Evolutionary conservation across 257 asterid species (phyloP), one percentile per base, ranked within the genome.

Genomic region (Solanum clarkiae): DNA sequence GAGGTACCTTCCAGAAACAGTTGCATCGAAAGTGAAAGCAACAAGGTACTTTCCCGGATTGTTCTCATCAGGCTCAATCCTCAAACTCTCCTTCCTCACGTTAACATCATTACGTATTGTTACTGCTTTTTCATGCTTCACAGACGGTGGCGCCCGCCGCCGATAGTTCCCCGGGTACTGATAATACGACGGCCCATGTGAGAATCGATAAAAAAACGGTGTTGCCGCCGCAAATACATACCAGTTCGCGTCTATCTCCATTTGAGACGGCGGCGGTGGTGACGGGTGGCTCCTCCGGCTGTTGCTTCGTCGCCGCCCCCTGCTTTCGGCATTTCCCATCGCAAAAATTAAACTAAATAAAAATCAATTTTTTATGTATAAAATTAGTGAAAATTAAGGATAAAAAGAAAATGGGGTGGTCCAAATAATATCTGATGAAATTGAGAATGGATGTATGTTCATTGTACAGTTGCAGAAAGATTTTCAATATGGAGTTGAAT

Each of bases 151-250:
- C 83, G 95, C 90, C 93, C 92, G 93, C 3, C 92, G 92, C n/a
- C 92, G 92, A 32, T 96, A 94, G 75, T 92, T 95, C 82, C 93
- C 97, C 20, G 96, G 94, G 88, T 96, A 93, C 91, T 95, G 99
- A 85, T 94, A 93, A 87, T 92, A 93, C 32, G 97, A 93, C 8
- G 95, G 93, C 49, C 89, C 91, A 85, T 93, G 95, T 66, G 94
- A 94, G 90, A 91, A 92, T 62, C 93, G 97, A 10, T 95, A 92
- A 24, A 94, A 98, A 82, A 90, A 95, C 8, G 99, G 99, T 12
- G 98, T 95, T 51, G 99, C 99, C 51, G 99, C 99, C 2, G 98
- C 98, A 75, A 95, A 96, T 3, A 94, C 98, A 89, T 95, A 95
- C 7, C 95, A 93, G 88, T 92, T 95, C 22, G 94, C 88, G n/a